Conservation (phyloP, 1,139 yeast species). For the Komagataea norvegica region DNA sequence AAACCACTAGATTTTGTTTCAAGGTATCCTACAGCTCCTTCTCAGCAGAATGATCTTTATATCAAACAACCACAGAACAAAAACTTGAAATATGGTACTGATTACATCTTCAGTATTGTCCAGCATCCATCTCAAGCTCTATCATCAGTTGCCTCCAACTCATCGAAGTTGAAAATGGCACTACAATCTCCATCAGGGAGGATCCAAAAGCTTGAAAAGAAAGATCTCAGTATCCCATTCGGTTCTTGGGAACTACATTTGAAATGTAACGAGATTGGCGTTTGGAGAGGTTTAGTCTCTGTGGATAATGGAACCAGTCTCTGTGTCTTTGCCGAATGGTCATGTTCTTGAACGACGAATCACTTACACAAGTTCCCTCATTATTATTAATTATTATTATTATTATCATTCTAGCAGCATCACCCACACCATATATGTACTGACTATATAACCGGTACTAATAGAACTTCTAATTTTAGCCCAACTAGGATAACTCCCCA, state of each 20-base stretch:
- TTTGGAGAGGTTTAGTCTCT: conserved; percentile 78
- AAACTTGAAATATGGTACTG: conserved; percentile 49
- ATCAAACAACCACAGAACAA: conserved; percentile 80
- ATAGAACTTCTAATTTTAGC: too few relatives aligned
- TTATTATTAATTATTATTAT: background rate
- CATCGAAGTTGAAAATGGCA: conserved; percentile 48
- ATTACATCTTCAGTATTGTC: conserved; percentile 58
- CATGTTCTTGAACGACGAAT: conserved; percentile 34
- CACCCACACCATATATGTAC: too few relatives aligned
- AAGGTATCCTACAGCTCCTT: conserved; percentile 65
- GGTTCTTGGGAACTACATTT: conserved; percentile 58
- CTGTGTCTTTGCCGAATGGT: conserved; percentile 94
- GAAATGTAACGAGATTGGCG: conserved; percentile 66
- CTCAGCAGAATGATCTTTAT: conserved; percentile 71
- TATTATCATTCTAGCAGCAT: background rate
- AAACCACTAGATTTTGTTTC: conserved; percentile 63
- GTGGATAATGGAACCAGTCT: conserved; percentile 79
- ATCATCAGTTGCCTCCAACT: conserved; percentile 32
- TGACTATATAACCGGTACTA: too few relatives aligned
- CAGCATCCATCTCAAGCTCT: conserved; percentile 64
- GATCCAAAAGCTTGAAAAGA: conserved; percentile 53
- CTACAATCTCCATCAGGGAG: conserved; percentile 84
- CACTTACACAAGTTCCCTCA: background rate
- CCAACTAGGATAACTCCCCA: too few relatives aligned
- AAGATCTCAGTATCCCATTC: conserved; percentile 40